Conservation (phyloP, 331 rosid species). For the Acacia pycnantha region DNA sequence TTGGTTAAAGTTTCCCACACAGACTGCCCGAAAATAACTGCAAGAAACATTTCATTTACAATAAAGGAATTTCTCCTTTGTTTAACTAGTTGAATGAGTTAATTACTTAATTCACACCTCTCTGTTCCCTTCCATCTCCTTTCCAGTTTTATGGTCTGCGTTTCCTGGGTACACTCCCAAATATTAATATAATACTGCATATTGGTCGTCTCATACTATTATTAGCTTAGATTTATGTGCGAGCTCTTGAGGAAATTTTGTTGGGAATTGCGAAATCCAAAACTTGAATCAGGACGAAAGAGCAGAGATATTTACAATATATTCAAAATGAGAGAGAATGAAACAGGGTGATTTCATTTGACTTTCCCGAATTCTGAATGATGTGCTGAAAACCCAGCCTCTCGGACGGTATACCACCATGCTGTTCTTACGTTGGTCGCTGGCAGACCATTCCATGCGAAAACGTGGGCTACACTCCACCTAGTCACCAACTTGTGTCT, state of each 20-base stretch:
- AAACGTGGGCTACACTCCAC: no score
- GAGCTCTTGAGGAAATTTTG: not conserved
- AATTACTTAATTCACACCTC: not conserved
- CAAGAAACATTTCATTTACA: not conserved
- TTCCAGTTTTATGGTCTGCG: not conserved
- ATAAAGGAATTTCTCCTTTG: not conserved
- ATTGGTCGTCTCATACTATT: not conserved
- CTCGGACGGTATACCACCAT: no score
- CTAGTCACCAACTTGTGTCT: no score
- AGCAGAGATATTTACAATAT: not conserved
- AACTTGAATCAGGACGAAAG: not conserved
- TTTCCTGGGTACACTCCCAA: not conserved
- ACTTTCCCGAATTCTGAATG: not conserved
- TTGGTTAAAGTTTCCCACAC: slow-evolving; percentile 1
- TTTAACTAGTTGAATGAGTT: not conserved
- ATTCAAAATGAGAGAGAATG: no score
- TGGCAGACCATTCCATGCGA: no score
- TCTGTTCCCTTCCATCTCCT: not conserved
- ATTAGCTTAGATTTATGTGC: not conserved
- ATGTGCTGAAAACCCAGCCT: no score
- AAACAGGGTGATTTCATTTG: no score
- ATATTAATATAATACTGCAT: not conserved
- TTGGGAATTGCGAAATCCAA: not conserved
- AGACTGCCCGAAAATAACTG: not conserved
- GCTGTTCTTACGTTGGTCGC: no score